A percentile compares a stretch with the other conserved stretches of the same genome.
These are phyloP conservation scores for Pichia terricola DNA, from an alignment of 1,139 yeast species.

Conservation along the genomic window DNA sequence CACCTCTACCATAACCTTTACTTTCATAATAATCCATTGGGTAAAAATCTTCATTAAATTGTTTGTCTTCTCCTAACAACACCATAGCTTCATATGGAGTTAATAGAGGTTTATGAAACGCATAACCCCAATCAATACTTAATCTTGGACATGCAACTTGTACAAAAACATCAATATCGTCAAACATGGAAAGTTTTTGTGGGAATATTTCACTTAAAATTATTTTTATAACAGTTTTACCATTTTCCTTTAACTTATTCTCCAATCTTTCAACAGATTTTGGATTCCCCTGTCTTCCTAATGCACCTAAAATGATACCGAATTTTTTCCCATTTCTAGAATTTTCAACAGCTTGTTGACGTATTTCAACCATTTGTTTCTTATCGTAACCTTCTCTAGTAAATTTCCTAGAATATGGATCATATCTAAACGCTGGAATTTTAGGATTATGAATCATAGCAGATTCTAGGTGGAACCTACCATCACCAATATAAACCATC, in stretches of 20 bases:
- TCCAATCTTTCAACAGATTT: conserved; percentile 63
- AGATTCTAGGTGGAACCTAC: conserved; percentile 88
- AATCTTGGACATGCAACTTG: conserved; percentile 97
- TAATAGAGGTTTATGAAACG: conserved; percentile 80
- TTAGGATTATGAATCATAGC: conserved; percentile 97
- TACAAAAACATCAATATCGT: conserved; percentile 87
- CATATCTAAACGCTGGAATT: conserved; percentile 86
- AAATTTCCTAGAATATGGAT: conserved; percentile 87
- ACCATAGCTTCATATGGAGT: conserved; percentile 98
- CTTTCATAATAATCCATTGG: conserved; percentile 94
- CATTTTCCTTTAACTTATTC: conserved; percentile 38
- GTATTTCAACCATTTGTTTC: conserved; percentile 61
- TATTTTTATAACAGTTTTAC: conserved; percentile 68
- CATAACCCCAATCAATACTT: conserved; percentile 98
- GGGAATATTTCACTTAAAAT: conserved; percentile 92
- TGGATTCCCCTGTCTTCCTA: conserved; percentile 93
- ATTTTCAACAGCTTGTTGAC: conserved; percentile 63
- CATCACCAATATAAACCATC: conserved; percentile 91
- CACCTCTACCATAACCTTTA: conserved; percentile 92
- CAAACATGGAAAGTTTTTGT: conserved; percentile 84
- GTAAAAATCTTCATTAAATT: conserved; percentile 58
- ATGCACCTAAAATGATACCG: conserved; percentile 87
- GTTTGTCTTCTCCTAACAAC: conserved; percentile 60
- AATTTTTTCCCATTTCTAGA: conserved; percentile 55
- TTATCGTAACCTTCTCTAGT: conserved; percentile 86